A percentile compares a stretch with the other conserved stretches of the same genome.
phyloP scores from a whole-genome alignment of 257 asterid genomes.

The Cynanchum wilfordii region DNA sequence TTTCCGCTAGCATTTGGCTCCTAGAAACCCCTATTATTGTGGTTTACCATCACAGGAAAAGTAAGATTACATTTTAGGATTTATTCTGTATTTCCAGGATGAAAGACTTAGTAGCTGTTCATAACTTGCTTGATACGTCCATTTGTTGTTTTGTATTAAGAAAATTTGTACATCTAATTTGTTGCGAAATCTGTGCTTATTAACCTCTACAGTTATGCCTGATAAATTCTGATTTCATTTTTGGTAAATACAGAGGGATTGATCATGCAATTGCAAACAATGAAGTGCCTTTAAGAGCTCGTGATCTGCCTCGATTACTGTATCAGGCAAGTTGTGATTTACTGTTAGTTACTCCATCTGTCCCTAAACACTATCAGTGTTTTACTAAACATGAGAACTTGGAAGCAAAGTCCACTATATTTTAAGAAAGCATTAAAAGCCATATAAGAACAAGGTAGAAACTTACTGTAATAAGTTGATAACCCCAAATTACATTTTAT shows the following conservation, averaged over 20 bases:
- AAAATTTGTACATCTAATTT: too few species aligned
- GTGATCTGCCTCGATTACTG: constrained; percentile 11
- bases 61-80: too few species aligned
- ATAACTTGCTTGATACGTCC: too few species aligned
- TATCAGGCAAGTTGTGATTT: constrained; percentile 5
- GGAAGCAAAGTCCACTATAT: too few species aligned
- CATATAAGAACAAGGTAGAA: too few species aligned
- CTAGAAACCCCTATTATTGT: not conserved
- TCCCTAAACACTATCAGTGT: too few species aligned
- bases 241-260: constrained; percentile 17
- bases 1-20: too few species aligned
- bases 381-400: too few species aligned
- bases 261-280: constrained; percentile 25
- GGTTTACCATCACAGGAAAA: not conserved
- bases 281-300: constrained; percentile 19
- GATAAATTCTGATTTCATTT: not conserved
- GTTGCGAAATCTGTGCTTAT: not conserved
- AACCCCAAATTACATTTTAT: too few species aligned
- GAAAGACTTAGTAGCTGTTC: not conserved
- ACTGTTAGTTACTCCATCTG: not conserved
- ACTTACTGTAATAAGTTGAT: too few species aligned
- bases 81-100: not conserved
- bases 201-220: not conserved
- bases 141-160: not conserved
- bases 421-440: too few species aligned